Base-by-base conservation (phyloP, 164 flowering plant genomes). In the Santalum album region DNA sequence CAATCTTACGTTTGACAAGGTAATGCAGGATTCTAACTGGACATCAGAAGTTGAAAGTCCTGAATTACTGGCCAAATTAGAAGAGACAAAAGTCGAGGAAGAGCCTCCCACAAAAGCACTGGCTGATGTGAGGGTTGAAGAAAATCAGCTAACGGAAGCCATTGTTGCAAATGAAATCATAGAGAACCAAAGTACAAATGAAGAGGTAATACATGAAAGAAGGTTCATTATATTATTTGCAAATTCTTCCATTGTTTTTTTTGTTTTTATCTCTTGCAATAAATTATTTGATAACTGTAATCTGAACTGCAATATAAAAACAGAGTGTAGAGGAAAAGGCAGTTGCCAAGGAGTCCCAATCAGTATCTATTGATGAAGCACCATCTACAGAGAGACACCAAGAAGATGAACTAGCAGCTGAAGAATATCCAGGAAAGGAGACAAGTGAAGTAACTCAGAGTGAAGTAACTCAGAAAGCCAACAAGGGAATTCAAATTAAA, bases 161-260 rank as follows among this genome's bases (percentile, higher is more conserved):
- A 43, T 2, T 23, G 59, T 54, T 59, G 63, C 18, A 48, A 59
- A 57, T 50, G 59, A 65, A 39, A 27, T 16, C 26, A 59, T 7
- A 35, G 38, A 63, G 32, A 48, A 48, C 18, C 65, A 62, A 55
- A 52, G 47, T 45, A 23, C 25, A 34, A 62, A 18, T 27, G 61
- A 65, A 65, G 58, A 70, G 75, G 77, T 73, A 22, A 46, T 47
- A 24, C 15, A 43, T 6, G 53, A 21, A 49, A 49, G 12, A 58
- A 16, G 18, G 12, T 6, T 7, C 1, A 32, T 32, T 32, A 12
- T 32, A 32, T 32, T 32, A n/a, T n/a, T n/a, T n/a, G n/a, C n/a
- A n/a, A n/a, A n/a, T n/a, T n/a, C n/a, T n/a, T n/a, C n/a, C n/a
- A n/a, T n/a, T n/a, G n/a, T n/a, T n/a, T n/a, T n/a, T n/a, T n/a